A percentile compares a stretch with the other conserved stretches of the same genome.
Evolutionary conservation across 139 green algal species (phyloP).

Genomic region (Auxenochlorella pyrenoidosa): DNA sequence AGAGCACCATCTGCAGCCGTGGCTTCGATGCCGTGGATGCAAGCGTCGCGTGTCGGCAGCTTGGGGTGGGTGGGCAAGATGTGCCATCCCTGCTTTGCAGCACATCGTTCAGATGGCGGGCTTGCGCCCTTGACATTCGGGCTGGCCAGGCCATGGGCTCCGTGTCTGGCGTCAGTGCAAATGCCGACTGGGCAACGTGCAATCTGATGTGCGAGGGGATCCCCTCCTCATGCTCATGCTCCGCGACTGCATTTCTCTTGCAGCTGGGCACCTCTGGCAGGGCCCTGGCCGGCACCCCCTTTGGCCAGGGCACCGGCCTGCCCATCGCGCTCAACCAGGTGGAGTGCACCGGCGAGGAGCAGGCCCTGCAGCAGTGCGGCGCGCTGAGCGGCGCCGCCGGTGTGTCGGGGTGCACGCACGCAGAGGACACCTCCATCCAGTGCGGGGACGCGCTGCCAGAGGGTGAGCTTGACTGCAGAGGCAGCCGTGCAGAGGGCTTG

Average conservation of each 20-base stretch:
- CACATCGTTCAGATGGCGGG: too few relatives aligned
- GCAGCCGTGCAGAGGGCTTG: too few relatives aligned
- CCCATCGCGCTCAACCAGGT: background rate
- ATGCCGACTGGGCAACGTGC: too few relatives aligned
- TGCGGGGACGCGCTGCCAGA: background rate
- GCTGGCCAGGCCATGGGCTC: too few relatives aligned
- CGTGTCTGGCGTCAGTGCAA: too few relatives aligned
- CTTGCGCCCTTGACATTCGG: too few relatives aligned
- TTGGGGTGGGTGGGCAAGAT: background rate
- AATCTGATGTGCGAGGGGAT: too few relatives aligned
- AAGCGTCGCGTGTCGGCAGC: background rate
- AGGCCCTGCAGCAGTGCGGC: background rate
- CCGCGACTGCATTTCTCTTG: background rate
- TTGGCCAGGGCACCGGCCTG: background rate
- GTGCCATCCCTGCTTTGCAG: too few relatives aligned
- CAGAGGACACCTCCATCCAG: background rate
- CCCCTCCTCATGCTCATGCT: too few relatives aligned
- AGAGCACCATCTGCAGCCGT: background rate
- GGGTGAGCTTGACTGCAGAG: background rate
- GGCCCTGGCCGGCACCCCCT: background rate
- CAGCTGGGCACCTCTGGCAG: background rate
- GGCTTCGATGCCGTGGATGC: background rate
- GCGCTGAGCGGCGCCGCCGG: background rate
- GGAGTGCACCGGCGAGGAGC: background rate
- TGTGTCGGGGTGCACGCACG: background rate